These are phyloP conservation scores for Penicillium olsonii DNA, from an alignment of 2,329 filamentous ascomycete species.

Conservation along the genomic window DNA sequence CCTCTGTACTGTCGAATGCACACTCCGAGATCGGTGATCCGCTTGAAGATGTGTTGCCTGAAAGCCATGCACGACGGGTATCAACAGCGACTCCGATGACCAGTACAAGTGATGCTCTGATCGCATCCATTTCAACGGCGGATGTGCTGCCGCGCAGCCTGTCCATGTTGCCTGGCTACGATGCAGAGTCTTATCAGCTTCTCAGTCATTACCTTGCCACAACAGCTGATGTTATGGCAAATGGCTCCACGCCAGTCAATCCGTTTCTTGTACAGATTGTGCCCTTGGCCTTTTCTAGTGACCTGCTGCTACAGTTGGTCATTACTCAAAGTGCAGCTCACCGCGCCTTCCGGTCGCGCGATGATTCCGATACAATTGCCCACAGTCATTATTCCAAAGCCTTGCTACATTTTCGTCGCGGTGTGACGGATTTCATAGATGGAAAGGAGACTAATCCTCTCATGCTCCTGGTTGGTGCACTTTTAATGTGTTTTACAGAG, in stretches of 20 bases:
- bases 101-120: background rate
- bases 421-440: conserved; percentile 33
- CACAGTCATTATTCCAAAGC: conserved; percentile 34
- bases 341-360: conserved; percentile 31
- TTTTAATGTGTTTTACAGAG: conserved; percentile 52
- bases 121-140: conserved; percentile 13
- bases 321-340: conserved; percentile 45
- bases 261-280: conserved; percentile 51
- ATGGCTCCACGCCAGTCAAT: conserved; percentile 50
- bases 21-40: conserved; percentile 12
- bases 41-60: background rate
- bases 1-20: conserved; percentile 17
- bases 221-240: conserved; percentile 52
- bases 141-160: conserved; percentile 26
- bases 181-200: conserved; percentile 37
- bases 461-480: conserved; percentile 47
- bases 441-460: conserved; percentile 37
- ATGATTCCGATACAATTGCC: conserved; percentile 32
- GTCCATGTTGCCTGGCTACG: conserved; percentile 33
- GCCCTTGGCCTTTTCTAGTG: conserved; percentile 49
- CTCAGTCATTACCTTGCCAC: conserved; percentile 50
- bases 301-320: conserved; percentile 50
- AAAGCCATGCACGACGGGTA: background rate
- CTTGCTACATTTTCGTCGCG: conserved; percentile 30
- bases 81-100: background rate